Evolutionary conservation across 768 basidiomycete species (phyloP), one percentile per base, ranked within the genome.

Genomic region (Chalciporus piperatus): DNA sequence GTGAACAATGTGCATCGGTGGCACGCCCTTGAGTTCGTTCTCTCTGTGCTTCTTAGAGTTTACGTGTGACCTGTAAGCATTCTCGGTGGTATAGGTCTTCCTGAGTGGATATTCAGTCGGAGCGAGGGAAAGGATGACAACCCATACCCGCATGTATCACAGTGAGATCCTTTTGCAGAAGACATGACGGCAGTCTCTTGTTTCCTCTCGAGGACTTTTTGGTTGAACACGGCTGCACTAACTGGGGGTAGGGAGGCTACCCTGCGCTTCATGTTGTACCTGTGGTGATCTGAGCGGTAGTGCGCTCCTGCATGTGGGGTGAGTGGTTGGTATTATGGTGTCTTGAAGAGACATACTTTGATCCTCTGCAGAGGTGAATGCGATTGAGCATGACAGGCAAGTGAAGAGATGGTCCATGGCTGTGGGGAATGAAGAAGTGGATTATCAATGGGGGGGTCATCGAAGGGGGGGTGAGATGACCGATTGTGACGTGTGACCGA

Each of bases 211-310:
- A 87, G 66, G 12, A 97, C 87, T 63, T 98, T 98, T 62, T 92
- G 82, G 60, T 94, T 87, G 73, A 98, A 99, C 2, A 85, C 59
- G 7, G 77, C 70, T 0, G 78, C 80, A 52, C 83, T 85, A 61
- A 99, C 83, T 2, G 96, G 94, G 9, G 92, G 88, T 2, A 99
- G 79, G 6, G 80, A 83, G 2, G 96, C 95, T 16, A 98, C 89
- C 25, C 93, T 84, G 57, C 95, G 88, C 76, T 96, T 96, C 85
- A 98, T 92, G 66, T 99, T 99, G 73, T 99, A 99, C 47, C 94
- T 78, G 73, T 99, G 97, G 69, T 90, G 89, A 70, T 99, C 97
- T 22, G 92, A 91, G 56, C 84, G 83, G 70, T 96, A 98, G 67
- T 99, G 97, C 0, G 74, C 72, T 52, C 96, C 89, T 92, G 59